Conservation (phyloP, 2,329 filamentous ascomycete genomes). For the Diaporthe citrichinensis region DNA sequence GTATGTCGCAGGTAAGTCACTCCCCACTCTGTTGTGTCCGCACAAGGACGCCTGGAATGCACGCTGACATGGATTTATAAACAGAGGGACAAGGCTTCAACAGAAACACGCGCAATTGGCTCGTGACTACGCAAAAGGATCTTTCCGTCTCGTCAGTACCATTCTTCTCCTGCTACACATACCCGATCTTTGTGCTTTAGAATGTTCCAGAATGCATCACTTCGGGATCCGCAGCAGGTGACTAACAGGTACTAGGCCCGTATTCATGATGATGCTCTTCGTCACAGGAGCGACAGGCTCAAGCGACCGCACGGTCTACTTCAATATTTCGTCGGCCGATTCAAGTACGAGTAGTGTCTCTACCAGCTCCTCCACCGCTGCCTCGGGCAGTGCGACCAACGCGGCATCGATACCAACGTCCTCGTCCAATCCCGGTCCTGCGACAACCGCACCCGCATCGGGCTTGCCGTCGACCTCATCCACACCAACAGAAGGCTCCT, state of each 20-base stretch:
- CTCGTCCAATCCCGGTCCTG: not conserved
- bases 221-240: no score
- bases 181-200: no score
- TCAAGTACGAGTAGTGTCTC: not conserved
- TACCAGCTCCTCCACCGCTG: not conserved
- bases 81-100: not conserved
- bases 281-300: not conserved
- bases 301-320: not conserved
- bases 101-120: not conserved
- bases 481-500: not conserved
- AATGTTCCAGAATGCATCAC: no score
- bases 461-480: not conserved
- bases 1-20: not conserved
- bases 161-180: no score
- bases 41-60: not conserved
- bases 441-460: not conserved
- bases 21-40: not conserved
- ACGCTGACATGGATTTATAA: not conserved
- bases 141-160: not conserved
- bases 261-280: conserved; percentile 4
- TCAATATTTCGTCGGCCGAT: not conserved
- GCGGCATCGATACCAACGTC: not conserved
- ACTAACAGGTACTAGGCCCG: no score
- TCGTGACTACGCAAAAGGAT: not conserved
- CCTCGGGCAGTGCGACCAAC: not conserved